Percentiles rank a stretch among this genome's conserved stretches.
Conservation (phyloP, 306 rosid genomes). For the Gastrolobium villosum region DNA sequence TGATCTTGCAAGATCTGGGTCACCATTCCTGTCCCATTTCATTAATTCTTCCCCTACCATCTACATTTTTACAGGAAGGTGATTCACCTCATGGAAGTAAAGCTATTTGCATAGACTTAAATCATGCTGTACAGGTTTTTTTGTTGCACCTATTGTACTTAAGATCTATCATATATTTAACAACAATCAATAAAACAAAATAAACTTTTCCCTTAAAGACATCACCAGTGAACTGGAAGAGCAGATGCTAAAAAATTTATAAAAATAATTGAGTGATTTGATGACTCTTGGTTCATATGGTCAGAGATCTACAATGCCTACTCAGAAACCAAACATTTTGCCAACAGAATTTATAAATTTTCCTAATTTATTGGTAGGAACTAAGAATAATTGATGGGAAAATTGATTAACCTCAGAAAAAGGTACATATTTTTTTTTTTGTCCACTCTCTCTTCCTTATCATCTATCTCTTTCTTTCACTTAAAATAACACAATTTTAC, state of each 20-base stretch:
- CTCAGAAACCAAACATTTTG: no score
- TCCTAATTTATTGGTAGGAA: neutral
- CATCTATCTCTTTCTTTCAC: no score
- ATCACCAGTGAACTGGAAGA: neutral
- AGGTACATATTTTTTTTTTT: no score
- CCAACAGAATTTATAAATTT: no score
- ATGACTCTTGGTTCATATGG: constrained; percentile 50
- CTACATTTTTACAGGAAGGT: constrained; percentile 50
- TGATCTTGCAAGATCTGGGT: constrained; percentile 61
- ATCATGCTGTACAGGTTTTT: constrained; percentile 65
- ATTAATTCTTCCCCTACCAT: constrained; percentile 69
- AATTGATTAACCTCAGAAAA: no score
- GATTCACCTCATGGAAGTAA: constrained; percentile 67
- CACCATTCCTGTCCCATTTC: constrained; percentile 85
- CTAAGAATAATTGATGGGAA: no score
- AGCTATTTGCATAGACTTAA: constrained; percentile 67
- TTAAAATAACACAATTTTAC: no score
- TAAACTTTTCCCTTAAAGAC: neutral
- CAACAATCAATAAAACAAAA: constrained; percentile 2
- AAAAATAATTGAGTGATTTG: neutral
- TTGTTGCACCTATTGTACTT: constrained; percentile 67
- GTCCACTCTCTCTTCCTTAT: no score
- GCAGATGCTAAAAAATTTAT: neutral
- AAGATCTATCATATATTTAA: constrained; percentile 52
- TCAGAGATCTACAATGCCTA: neutral